phyloP scores from a whole-genome alignment of 306 rosid species.

The Rubus idaeus region DNA sequence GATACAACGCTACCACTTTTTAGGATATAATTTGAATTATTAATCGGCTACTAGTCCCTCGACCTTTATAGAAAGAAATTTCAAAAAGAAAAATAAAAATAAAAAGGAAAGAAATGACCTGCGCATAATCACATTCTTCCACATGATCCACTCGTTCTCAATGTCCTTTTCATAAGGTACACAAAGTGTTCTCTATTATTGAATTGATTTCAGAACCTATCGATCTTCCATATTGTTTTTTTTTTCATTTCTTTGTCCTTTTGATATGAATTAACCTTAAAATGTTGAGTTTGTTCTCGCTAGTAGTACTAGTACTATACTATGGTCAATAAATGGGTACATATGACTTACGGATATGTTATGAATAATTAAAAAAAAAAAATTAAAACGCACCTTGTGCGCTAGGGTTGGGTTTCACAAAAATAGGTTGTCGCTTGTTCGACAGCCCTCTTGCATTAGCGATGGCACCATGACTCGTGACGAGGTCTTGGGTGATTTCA shows the following conservation, averaged over 20 bases:
- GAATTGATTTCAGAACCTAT: background rate
- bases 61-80: background rate
- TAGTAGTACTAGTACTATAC: background rate
- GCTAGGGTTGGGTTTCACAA: too few relatives aligned
- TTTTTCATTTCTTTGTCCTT: background rate
- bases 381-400: too few relatives aligned
- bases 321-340: background rate
- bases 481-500: too few relatives aligned
- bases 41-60: background rate
- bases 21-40: conserved; percentile 17
- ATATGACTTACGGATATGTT: too few relatives aligned
- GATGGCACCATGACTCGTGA: too few relatives aligned
- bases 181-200: conserved; percentile 13
- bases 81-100: background rate
- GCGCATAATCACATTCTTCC: conserved; percentile 5
- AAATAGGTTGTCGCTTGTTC: too few relatives aligned
- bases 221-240: background rate
- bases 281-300: background rate
- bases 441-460: too few relatives aligned
- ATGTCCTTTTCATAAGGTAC: background rate
- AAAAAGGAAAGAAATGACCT: background rate
- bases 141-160: background rate
- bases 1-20: conserved; percentile 23
- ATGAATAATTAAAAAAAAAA: too few relatives aligned
- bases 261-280: background rate